A percentile compares a stretch with the other conserved stretches of the same genome.
Evolutionary conservation across 2,329 filamentous ascomycete species (phyloP).

Genomic region (Emmonsia crescens): DNA sequence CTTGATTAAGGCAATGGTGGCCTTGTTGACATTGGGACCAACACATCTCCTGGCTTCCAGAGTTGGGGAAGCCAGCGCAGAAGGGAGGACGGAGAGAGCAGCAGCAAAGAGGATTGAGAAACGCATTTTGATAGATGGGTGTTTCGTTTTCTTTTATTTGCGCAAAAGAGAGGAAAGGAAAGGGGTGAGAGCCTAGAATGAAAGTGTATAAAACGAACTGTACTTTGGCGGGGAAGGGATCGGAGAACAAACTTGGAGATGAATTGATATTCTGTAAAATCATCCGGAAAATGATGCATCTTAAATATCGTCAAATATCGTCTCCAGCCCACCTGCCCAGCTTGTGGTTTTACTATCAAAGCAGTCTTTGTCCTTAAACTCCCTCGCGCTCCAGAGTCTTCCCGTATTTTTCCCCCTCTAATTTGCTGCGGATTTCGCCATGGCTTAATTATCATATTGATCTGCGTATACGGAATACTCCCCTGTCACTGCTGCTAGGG

Average conservation of each 20-base stretch:
- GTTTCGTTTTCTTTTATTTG: not conserved
- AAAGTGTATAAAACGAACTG: not conserved
- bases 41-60: constrained; percentile 9
- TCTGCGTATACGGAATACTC: too few species aligned
- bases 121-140: constrained; percentile 33
- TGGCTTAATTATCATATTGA: not conserved
- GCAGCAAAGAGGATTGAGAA: constrained; percentile 32
- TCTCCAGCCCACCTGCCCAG: not conserved
- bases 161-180: not conserved
- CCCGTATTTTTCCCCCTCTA: not conserved
- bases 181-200: not conserved
- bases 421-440: not conserved
- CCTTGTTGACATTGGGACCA: constrained; percentile 22
- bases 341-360: not conserved
- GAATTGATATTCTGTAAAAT: not conserved
- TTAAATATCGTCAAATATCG: not conserved
- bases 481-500: not conserved
- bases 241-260: not conserved
- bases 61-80: constrained; percentile 2
- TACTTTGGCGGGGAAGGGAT: not conserved
- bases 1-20: constrained; percentile 28
- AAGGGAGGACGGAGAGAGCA: constrained; percentile 26
- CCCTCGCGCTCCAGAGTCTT: too few species aligned
- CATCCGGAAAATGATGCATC: not conserved
- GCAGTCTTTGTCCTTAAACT: not conserved